Evolutionary conservation across 2,329 filamentous ascomycete species (phyloP).

Genomic region (Diaporthe ampelina): DNA sequence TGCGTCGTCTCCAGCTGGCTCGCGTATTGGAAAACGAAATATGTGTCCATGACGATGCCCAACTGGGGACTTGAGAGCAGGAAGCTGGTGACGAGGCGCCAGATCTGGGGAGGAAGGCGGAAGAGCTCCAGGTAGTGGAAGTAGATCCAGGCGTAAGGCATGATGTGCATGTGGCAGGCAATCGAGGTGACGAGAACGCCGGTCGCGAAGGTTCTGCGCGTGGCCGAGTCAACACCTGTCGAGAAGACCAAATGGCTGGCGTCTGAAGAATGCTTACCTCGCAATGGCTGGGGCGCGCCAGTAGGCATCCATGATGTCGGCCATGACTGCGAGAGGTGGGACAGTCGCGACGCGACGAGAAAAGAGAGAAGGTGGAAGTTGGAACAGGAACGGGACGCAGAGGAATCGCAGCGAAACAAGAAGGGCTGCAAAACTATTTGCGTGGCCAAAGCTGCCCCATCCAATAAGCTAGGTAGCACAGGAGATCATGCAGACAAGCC

Average conservation of each 20-base stretch:
- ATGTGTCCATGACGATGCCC: conserved; percentile 78
- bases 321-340: conserved; percentile 48
- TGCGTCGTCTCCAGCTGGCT: conserved; percentile 80
- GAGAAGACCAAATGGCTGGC: neutral
- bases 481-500: conserved; percentile 12
- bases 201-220: conserved; percentile 75
- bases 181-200: conserved; percentile 74
- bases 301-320: conserved; percentile 57
- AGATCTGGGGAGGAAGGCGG: conserved; percentile 64
- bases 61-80: conserved; percentile 56
- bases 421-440: conserved; percentile 38
- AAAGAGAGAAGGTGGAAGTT: neutral
- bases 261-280: conserved; percentile 51
- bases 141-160: conserved; percentile 65
- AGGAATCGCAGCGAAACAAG: neutral
- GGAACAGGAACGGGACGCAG: neutral
- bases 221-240: conserved; percentile 11
- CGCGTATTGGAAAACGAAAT: conserved; percentile 84
- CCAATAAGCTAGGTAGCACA: neutral
- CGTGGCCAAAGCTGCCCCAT: conserved; percentile 7
- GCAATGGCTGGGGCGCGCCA: conserved; percentile 58
- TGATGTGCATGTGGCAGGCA: conserved; percentile 69
- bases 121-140: conserved; percentile 69
- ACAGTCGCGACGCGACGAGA: conserved; percentile 9
- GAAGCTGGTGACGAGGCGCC: conserved; percentile 60